Evolutionary conservation across 345 rosid species (phyloP).

Genomic region (Lepidium aucheri): DNA sequence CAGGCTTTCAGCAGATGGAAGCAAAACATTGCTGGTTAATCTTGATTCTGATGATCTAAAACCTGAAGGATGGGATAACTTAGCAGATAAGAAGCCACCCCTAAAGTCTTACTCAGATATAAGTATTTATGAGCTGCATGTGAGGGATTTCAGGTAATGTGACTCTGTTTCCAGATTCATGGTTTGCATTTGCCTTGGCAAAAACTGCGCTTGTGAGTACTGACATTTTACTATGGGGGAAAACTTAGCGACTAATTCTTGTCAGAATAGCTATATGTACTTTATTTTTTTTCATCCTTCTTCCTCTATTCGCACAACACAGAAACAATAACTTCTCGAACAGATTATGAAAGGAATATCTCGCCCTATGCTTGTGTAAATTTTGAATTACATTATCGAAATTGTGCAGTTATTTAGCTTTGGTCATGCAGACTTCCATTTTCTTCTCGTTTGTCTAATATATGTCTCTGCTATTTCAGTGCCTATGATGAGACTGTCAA

Average conservation of each 20-base stretch:
- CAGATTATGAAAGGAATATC: not conserved
- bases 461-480: conserved; percentile 36
- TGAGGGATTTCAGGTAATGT: conserved; percentile 83
- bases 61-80: conserved; percentile 76
- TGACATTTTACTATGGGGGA: not conserved
- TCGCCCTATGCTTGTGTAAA: not conserved
- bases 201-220: not conserved
- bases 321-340: not conserved
- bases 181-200: not conserved
- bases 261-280: not conserved
- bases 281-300: not conserved
- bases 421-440: conserved; percentile 1
- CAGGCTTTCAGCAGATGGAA: conserved; percentile 88
- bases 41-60: conserved; percentile 50
- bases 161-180: not conserved
- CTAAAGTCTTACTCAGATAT: conserved; percentile 58
- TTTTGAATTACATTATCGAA: not conserved
- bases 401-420: not conserved
- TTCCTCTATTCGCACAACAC: not conserved
- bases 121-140: conserved; percentile 89
- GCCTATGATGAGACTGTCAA: conserved; percentile 52
- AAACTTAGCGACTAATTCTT: not conserved
- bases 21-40: conserved; percentile 66
- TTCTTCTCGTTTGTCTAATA: conserved; percentile 12
- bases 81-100: conserved; percentile 61